phyloP scores from a whole-genome alignment of 176 grass and related monocot species.

The Paspalum notatum region DNA sequence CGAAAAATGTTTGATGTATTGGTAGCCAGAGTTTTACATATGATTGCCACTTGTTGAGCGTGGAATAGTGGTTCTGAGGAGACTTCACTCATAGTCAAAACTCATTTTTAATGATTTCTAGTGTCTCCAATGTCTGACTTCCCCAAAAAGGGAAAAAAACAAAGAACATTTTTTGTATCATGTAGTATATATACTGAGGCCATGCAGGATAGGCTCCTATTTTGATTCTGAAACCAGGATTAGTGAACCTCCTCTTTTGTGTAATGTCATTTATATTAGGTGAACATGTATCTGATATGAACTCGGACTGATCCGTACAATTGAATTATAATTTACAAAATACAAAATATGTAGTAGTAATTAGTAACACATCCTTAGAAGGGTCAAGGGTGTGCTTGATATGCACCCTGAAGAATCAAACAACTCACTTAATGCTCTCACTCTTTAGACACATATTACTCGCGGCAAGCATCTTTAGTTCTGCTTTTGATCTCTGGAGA shows the following conservation, averaged over 20 bases:
- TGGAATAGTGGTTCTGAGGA: conserved; percentile 23
- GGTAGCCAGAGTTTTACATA: too few species aligned
- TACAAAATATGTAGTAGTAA: not conserved
- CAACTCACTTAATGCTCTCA: not conserved
- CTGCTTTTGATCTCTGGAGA: conserved; percentile 9
- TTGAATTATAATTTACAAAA: not conserved
- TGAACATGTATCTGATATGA: not conserved
- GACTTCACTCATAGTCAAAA: not conserved
- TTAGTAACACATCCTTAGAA: not conserved
- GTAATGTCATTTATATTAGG: not conserved
- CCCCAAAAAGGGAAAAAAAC: not conserved
- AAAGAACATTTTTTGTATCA: not conserved
- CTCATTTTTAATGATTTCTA: conserved; percentile 23
- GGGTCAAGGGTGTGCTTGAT: not conserved
- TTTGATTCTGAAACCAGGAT: not conserved
- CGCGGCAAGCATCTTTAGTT: not conserved
- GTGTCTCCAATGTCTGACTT: not conserved
- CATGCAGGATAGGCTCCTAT: not conserved
- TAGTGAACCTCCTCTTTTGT: not conserved
- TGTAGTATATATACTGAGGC: not conserved
- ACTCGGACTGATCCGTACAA: not conserved
- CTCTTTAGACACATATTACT: not conserved
- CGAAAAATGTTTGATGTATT: conserved; percentile 10
- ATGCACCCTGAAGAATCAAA: conserved; percentile 2
- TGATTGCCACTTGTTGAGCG: too few species aligned